These are phyloP conservation scores for Pleurotus platypus DNA, from an alignment of 768 basidiomycete genomes.

Conservation along the genomic window DNA sequence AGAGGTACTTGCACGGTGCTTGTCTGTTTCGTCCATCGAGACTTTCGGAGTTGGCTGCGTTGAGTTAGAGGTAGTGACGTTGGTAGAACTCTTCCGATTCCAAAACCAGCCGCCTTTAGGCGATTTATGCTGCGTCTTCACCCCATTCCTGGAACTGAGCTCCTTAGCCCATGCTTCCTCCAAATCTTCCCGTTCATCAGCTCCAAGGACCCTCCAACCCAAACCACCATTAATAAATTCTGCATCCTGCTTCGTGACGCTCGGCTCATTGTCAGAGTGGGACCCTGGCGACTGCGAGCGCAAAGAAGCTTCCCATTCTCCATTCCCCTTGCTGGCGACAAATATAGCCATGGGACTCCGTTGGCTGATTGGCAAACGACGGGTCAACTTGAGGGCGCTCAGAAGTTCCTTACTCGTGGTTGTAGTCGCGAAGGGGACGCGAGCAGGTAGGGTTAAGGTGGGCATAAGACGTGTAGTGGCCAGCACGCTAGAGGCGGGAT, in stretches of 20 bases:
- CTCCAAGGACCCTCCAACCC: slow-evolving; percentile 64
- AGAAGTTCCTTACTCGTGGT: slow-evolving; percentile 55
- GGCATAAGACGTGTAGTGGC: slow-evolving; percentile 33
- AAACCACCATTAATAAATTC: slow-evolving; percentile 37
- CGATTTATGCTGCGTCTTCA: background rate
- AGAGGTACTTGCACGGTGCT: background rate
- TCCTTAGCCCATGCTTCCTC: slow-evolving; percentile 9
- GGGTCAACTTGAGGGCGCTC: slow-evolving; percentile 61
- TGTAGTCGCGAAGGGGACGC: slow-evolving; percentile 49
- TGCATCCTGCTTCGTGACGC: background rate
- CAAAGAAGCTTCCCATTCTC: slow-evolving; percentile 71
- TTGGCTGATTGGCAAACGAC: slow-evolving; percentile 49
- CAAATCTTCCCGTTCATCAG: slow-evolving; percentile 35
- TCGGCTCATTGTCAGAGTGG: background rate
- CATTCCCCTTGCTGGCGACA: slow-evolving; percentile 66
- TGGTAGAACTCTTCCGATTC: slow-evolving; percentile 32
- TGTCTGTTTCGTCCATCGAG: too few relatives aligned
- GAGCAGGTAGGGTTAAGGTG: slow-evolving; percentile 44
- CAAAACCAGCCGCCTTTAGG: slow-evolving; percentile 56
- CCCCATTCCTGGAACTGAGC: background rate
- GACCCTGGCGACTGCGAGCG: slow-evolving; percentile 37
- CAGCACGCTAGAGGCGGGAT: background rate
- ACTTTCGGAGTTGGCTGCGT: background rate
- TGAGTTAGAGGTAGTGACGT: slow-evolving; percentile 9
- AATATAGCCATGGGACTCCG: slow-evolving; percentile 70